Evolutionary conservation across 1,139 yeast species (phyloP).

Genomic region (Blastobotrys proliferans): DNA sequence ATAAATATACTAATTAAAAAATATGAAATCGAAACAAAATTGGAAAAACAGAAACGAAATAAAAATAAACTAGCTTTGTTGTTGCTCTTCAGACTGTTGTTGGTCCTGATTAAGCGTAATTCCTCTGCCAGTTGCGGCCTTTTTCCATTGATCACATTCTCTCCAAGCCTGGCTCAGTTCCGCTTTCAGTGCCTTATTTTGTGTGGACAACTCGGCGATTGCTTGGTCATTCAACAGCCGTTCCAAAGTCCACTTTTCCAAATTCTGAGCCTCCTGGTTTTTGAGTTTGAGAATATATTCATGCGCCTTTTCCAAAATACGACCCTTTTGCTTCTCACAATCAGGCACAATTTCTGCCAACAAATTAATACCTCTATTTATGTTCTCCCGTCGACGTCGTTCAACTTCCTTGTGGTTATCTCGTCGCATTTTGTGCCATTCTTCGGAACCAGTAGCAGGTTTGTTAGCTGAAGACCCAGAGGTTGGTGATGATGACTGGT

Average conservation of each 20-base stretch:
- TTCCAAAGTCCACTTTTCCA: conserved; percentile 92
- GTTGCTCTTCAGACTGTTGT: background rate
- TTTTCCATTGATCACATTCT: conserved; percentile 81
- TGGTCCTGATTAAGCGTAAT: background rate
- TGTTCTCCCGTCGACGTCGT: conserved; percentile 89
- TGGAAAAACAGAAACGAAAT: background rate
- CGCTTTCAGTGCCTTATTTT: conserved; percentile 72
- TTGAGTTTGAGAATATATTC: conserved; percentile 85
- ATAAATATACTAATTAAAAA: background rate
- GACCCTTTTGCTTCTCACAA: conserved; percentile 87
- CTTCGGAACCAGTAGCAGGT: conserved; percentile 60
- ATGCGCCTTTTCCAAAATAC: conserved; percentile 80
- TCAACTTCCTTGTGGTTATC: conserved; percentile 97
- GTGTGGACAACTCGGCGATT: conserved; percentile 68
- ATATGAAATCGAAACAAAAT: background rate
- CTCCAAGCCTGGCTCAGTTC: conserved; percentile 90
- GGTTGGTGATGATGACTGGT: background rate
- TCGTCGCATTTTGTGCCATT: conserved; percentile 82
- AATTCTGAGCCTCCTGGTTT: conserved; percentile 80
- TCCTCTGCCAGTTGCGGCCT: conserved; percentile 29
- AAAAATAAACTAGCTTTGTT: background rate
- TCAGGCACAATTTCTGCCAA: conserved; percentile 81
- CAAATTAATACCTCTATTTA: conserved; percentile 83
- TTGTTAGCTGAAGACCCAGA: background rate
- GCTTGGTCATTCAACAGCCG: conserved; percentile 90